Conservation (phyloP, 805 yeast species). For the Wickerhamomyces pijperi region DNA sequence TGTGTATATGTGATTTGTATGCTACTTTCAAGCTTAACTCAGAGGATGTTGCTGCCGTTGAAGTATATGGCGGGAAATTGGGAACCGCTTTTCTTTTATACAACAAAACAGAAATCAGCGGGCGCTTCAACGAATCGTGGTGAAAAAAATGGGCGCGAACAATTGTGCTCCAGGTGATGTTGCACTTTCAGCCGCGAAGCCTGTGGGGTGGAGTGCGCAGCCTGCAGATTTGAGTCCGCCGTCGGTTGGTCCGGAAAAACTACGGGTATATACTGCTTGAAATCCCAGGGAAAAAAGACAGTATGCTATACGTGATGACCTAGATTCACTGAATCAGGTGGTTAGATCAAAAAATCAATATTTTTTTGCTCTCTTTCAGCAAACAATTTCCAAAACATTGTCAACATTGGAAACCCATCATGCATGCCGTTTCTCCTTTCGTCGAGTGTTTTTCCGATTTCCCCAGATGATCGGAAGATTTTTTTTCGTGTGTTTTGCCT, state of each 20-base stretch:
- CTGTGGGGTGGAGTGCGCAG: not conserved
- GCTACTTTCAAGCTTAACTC: not conserved
- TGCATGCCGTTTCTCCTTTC: not conserved
- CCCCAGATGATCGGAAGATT: conserved; percentile 1
- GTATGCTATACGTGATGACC: too few relatives aligned
- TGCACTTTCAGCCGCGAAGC: not conserved
- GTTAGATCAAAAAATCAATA: too few relatives aligned
- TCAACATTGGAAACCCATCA: not conserved
- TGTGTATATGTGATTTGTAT: not conserved
- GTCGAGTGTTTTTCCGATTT: not conserved
- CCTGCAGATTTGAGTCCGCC: too few relatives aligned
- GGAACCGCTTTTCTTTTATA: not conserved
- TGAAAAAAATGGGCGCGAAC: not conserved
- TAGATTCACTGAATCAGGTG: too few relatives aligned
- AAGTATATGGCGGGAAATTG: not conserved
- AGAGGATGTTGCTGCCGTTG: not conserved
- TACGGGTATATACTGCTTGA: too few relatives aligned
- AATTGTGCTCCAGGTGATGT: not conserved
- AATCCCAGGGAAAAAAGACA: too few relatives aligned
- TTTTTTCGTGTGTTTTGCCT: not conserved
- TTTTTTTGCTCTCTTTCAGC: too few relatives aligned
- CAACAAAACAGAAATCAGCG: too few relatives aligned
- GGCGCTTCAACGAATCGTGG: not conserved
- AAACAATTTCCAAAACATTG: too few relatives aligned
- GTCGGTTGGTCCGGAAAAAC: not conserved